Evolutionary conservation across 176 grass and related monocot species (phyloP).

Genomic region (Cenchrus americanus): DNA sequence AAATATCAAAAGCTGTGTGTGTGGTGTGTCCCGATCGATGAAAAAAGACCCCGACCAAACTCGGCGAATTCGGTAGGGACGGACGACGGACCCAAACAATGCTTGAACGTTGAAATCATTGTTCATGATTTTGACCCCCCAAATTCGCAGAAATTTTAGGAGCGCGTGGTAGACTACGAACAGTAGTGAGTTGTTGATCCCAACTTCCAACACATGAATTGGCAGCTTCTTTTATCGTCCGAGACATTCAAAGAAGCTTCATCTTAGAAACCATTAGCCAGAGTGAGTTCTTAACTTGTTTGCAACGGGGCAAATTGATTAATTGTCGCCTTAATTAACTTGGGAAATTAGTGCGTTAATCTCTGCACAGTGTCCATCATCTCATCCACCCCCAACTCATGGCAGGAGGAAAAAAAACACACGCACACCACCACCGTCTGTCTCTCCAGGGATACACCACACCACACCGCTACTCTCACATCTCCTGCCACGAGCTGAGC

Average conservation of each 20-base stretch:
- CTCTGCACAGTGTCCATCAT: constrained; percentile 19
- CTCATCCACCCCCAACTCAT: not conserved
- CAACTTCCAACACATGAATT: not conserved
- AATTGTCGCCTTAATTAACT: not conserved
- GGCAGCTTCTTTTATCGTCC: not conserved
- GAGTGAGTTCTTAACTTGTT: not conserved
- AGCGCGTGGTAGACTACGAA: not conserved
- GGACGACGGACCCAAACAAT: not conserved
- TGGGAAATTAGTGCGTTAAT: constrained; percentile 44
- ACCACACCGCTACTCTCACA: not conserved
- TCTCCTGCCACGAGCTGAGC: constrained; percentile 24
- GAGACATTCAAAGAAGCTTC: not conserved
- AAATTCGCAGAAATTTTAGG: not conserved
- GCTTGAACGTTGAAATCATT: not conserved
- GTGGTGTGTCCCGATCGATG: not conserved
- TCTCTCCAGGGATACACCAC: not conserved
- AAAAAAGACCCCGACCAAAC: not conserved
- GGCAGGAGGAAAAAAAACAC: constrained; percentile 50
- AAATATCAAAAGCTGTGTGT: not conserved
- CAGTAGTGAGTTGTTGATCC: not conserved
- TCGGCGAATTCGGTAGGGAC: not conserved
- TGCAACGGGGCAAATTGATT: not conserved
- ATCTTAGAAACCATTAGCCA: not conserved
- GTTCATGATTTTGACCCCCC: not conserved
- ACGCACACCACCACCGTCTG: not conserved